Evolutionary conservation across 2,329 filamentous ascomycete species (phyloP), one percentile per base, ranked within the genome.

Genomic region (Ophiostoma montium): DNA sequence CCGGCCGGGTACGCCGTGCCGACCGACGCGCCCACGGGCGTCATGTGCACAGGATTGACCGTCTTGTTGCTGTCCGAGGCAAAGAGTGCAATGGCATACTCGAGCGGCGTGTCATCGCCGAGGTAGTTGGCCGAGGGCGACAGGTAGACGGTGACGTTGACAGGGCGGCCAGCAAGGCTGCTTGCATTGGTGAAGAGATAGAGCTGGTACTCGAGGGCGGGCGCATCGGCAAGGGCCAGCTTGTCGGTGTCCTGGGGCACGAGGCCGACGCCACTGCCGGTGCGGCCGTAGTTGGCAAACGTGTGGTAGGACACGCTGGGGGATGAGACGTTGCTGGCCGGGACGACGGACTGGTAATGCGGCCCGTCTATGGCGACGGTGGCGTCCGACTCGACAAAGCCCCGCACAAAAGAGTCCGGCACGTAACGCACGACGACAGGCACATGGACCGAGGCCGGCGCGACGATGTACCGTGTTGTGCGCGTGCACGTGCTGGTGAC

Each of bases 321-420:
- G 49, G 51, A 48, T 54, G n/a, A 51, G 33, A 0, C 63, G 15
- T 30, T 42, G 13, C 23, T n/a, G 56, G 56, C 54, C 1, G 57
- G 54, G 48, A 65, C 50, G 52, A 71, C 60, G 56, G 66, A 59
- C 60, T 74, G 63, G 60, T 70, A 72, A 53, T 78, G 69, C 1
- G 69, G 65, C 0, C 69, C 75, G 52, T 77, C 70, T 43, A 80
- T 76, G 12, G 75, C 63, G 19, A 79, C 64, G 48, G 71, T 65
- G n/a, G 67, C 65, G 56, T 82, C 77, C 0, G 72, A 72, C 61
- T 84, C 80, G 42, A 82, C 68, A 53, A 80, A 83, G 3, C 80
- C 80, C 30, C 63, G 51, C 8, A 63, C 67, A 61, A 81, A 83
- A 48, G 65, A 67, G 2, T 63, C 58, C 0, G 78, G 72, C 1